A percentile compares a stretch with the other conserved stretches of the same genome.
These are phyloP conservation scores for Filosporella fistucella DNA, from an alignment of 495 filamentous ascomycete genomes.

Conservation along the genomic window DNA sequence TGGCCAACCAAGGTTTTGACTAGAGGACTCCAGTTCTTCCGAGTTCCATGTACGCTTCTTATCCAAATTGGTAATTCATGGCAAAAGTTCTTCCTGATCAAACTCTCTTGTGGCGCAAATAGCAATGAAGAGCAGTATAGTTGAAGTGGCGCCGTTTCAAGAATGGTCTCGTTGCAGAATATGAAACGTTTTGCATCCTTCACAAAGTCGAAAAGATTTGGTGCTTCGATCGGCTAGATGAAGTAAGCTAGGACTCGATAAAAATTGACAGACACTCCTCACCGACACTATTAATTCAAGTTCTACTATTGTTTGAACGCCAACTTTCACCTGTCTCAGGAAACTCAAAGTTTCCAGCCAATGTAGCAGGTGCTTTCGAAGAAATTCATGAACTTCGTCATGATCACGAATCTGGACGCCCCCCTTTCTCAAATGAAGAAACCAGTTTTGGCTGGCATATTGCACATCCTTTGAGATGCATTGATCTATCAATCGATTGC, in stretches of 20 bases:
- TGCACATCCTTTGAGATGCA: slow-evolving; percentile 25
- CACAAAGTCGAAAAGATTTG: slow-evolving; percentile 20
- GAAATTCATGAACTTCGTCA: slow-evolving; percentile 28
- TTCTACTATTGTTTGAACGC: slow-evolving; percentile 20
- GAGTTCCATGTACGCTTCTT: slow-evolving; percentile 1
- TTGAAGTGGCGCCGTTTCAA: slow-evolving; percentile 26
- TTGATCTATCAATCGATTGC: slow-evolving; percentile 9
- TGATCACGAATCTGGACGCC: slow-evolving; percentile 19
- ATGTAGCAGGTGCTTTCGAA: slow-evolving; percentile 38
- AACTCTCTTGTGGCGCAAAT: slow-evolving; percentile 19
- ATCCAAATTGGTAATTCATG: slow-evolving; percentile 14
- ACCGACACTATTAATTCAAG: slow-evolving; percentile 18
- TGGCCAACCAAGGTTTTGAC: slow-evolving; percentile 10
- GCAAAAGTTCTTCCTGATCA: slow-evolving; percentile 16
- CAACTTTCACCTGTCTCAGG: slow-evolving; percentile 28
- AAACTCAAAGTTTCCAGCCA: slow-evolving; percentile 40
- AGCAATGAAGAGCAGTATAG: slow-evolving; percentile 22
- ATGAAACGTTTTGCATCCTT: slow-evolving; percentile 24
- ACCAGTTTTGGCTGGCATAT: slow-evolving; percentile 39
- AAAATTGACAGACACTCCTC: background rate
- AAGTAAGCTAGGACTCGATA: slow-evolving; percentile 1
- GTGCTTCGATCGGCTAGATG: background rate
- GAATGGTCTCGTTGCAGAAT: slow-evolving; percentile 4
- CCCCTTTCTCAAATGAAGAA: slow-evolving; percentile 36
- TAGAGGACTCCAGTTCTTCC: slow-evolving; percentile 5